Evolutionary conservation across 2,329 filamentous ascomycete species (phyloP).

Genomic region (Monilinia aucupariae): DNA sequence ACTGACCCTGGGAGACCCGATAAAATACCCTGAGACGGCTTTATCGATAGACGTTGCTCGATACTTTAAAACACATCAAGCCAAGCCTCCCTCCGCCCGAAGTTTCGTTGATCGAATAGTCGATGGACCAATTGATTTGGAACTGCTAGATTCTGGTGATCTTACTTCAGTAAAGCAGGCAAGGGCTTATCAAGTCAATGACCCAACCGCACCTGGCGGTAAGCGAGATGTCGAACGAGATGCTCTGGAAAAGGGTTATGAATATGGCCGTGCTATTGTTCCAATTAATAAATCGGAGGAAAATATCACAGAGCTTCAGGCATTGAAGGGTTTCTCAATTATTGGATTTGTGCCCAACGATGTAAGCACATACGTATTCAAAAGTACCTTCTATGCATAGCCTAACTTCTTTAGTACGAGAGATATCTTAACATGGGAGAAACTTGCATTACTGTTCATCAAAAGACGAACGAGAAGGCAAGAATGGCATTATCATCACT

Average conservation of each 20-base stretch:
- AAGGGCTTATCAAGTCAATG: constrained; percentile 75
- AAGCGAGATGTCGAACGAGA: constrained; percentile 79
- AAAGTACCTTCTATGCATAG: not conserved
- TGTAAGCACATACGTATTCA: not conserved
- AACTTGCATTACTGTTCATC: constrained; percentile 69
- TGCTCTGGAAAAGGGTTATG: constrained; percentile 84
- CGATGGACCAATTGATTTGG: constrained; percentile 39
- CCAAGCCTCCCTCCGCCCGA: constrained; percentile 68
- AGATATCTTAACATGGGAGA: constrained; percentile 82
- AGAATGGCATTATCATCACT: constrained; percentile 82
- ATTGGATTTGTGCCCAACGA: constrained; percentile 72
- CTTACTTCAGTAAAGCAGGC: constrained; percentile 69
- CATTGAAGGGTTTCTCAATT: constrained; percentile 67
- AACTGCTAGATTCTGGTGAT: constrained; percentile 40
- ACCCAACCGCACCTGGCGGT: constrained; percentile 67
- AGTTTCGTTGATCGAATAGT: constrained; percentile 56
- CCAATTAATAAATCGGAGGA: constrained; percentile 81
- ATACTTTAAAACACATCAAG: constrained; percentile 80
- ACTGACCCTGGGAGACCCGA: constrained; percentile 72
- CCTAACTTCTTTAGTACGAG: constrained; percentile 55
- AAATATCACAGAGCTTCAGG: constrained; percentile 84
- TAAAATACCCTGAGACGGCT: constrained; percentile 62
- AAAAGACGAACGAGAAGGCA: constrained; percentile 74
- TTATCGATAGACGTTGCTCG: constrained; percentile 82
- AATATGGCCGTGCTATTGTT: constrained; percentile 88